Conservation (phyloP, 2,329 filamentous ascomycete species). For the Escovopsis weberi region DNA sequence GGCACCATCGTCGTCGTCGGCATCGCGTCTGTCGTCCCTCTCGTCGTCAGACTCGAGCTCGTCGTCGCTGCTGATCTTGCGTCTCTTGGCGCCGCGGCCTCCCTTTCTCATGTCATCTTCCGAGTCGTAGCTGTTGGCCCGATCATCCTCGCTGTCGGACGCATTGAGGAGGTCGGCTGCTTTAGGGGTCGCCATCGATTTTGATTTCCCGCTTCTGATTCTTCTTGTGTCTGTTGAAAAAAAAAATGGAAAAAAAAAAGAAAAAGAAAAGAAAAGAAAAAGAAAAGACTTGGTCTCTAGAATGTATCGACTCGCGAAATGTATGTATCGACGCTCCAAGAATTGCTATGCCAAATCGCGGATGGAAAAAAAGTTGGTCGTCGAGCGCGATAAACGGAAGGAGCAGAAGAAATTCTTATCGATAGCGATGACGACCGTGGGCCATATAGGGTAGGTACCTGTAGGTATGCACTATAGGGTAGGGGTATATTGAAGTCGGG, state of each 20-base stretch:
- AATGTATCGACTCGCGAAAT: not conserved
- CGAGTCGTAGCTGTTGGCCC: slow-evolving; percentile 47
- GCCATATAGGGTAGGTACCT: too few relatives aligned
- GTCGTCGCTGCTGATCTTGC: slow-evolving; percentile 35
- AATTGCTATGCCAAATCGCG: too few relatives aligned
- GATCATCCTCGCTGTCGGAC: slow-evolving; percentile 43
- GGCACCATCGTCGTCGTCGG: slow-evolving; percentile 10
- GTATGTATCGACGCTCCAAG: too few relatives aligned
- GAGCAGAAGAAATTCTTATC: too few relatives aligned
- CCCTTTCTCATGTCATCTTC: slow-evolving; percentile 57
- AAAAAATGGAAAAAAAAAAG: too few relatives aligned
- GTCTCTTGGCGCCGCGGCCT: slow-evolving; percentile 45
- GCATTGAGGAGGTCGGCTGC: slow-evolving; percentile 57
- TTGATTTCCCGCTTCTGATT: not conserved
- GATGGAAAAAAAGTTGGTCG: slow-evolving; percentile 11
- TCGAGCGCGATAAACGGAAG: not conserved
- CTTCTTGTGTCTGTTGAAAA: not conserved
- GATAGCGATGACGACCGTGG: too few relatives aligned
- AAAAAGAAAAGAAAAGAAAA: too few relatives aligned
- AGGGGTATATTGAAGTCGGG: too few relatives aligned
- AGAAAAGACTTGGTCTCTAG: not conserved
- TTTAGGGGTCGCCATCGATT: slow-evolving; percentile 49
- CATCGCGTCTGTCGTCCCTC: slow-evolving; percentile 17
- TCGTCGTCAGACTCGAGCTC: slow-evolving; percentile 21
- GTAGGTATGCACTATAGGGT: too few relatives aligned